These are phyloP conservation scores for Dictyostelium citrinum DNA, from an alignment of 78 protist genomes.

Conservation along the genomic window DNA sequence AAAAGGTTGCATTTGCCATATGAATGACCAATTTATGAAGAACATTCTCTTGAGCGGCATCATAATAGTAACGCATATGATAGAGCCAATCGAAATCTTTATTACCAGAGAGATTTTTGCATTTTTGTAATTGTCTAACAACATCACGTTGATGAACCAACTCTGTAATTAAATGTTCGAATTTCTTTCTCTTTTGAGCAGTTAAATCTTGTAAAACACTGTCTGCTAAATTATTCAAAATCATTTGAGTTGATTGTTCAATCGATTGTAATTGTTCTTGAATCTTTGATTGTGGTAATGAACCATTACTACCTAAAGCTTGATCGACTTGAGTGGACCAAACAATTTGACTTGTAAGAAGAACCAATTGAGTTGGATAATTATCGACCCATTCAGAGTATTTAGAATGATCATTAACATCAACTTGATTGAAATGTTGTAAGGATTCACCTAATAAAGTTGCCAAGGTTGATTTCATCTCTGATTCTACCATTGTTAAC, in stretches of 20 bases:
- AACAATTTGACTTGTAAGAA: slow-evolving; percentile 75
- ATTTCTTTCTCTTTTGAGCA: slow-evolving; percentile 85
- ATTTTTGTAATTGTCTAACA: slow-evolving; percentile 41
- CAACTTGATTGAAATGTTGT: neutral
- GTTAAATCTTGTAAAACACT: slow-evolving; percentile 79
- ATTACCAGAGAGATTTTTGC: neutral
- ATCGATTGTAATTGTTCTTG: slow-evolving; percentile 12
- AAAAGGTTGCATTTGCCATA: slow-evolving; percentile 92
- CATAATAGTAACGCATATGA: slow-evolving; percentile 93
- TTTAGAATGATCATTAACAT: neutral
- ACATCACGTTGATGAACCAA: slow-evolving; percentile 97
- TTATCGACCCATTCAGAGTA: slow-evolving; percentile 83
- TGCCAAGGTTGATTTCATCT: slow-evolving; percentile 90
- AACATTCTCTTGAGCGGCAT: slow-evolving; percentile 42
- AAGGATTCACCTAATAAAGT: slow-evolving; percentile 41
- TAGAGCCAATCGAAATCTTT: slow-evolving; percentile 94
- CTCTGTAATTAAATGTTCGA: slow-evolving; percentile 94
- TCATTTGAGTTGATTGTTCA: neutral
- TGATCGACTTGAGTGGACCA: slow-evolving; percentile 37
- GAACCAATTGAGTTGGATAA: slow-evolving; percentile 90
- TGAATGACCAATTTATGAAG: slow-evolving; percentile 74
- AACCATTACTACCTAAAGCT: neutral
- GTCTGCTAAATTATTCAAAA: slow-evolving; percentile 86
- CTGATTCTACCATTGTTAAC: slow-evolving; percentile 85
- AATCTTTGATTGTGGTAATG: neutral